These are phyloP conservation scores for Thalassiosira livingstoniorum DNA, from an alignment of 352 stramenopile genomes.

Conservation along the genomic window DNA sequence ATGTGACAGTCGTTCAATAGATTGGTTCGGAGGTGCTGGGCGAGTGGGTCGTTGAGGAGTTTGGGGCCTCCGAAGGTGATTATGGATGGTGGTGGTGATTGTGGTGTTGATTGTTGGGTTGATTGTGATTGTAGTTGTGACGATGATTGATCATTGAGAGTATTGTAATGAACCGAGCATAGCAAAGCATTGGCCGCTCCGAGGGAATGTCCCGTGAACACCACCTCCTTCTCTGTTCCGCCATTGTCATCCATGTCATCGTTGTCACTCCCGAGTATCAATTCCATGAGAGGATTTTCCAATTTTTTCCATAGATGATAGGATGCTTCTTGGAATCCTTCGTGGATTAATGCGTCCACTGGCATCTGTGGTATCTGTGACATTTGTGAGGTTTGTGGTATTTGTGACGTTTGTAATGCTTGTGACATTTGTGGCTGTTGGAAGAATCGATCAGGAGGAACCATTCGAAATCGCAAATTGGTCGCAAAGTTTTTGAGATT, in stretches of 20 bases:
- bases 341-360: conserved; percentile 41
- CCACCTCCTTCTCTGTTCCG: conserved; percentile 25
- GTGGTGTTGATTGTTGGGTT: background rate
- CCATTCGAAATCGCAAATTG: conserved; percentile 66
- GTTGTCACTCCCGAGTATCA: background rate
- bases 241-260: background rate
- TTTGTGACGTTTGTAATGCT: background rate
- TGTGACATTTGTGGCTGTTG: no score
- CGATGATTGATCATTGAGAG: background rate
- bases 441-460: conserved; percentile 38
- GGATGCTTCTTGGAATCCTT: conserved; percentile 65
- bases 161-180: conserved; percentile 56
- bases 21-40: conserved; percentile 43
- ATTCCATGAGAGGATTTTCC: conserved; percentile 36
- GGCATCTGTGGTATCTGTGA: background rate
- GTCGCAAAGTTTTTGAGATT: conserved; percentile 68
- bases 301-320: conserved; percentile 61
- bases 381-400: background rate
- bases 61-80: conserved; percentile 69
- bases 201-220: conserved; percentile 73
- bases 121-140: conserved; percentile 13
- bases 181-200: conserved; percentile 63
- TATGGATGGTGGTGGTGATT: conserved; percentile 35
- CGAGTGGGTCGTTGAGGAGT: conserved; percentile 56
- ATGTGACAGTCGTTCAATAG: conserved; percentile 47